Percentiles rank a stretch among this genome's conserved stretches.
phyloP scores from a whole-genome alignment of 495 filamentous ascomycete species.

The Neurospora sublineolata region DNA sequence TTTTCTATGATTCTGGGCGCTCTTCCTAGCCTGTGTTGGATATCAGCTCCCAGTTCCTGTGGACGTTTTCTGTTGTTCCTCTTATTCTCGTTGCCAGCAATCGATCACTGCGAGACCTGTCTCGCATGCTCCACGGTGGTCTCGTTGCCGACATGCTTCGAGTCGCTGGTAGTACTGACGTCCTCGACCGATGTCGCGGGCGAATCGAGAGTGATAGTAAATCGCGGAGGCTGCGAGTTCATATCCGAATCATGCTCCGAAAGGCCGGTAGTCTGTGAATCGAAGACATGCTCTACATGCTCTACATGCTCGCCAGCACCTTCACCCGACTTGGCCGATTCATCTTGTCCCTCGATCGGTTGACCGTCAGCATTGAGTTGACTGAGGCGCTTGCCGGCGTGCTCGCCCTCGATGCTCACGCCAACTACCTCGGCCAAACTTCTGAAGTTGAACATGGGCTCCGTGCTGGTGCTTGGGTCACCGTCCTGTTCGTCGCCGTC shows the following conservation, averaged over 20 bases:
- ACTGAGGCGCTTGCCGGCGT: slow-evolving; percentile 20
- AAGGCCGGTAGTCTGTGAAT: neutral
- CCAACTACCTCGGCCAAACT: slow-evolving; percentile 81
- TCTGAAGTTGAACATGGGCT: slow-evolving; percentile 85
- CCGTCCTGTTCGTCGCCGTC: slow-evolving; percentile 29
- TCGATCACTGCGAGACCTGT: slow-evolving; percentile 24
- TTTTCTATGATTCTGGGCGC: neutral
- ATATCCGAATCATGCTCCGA: slow-evolving; percentile 2
- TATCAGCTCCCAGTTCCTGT: neutral
- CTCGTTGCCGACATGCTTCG: slow-evolving; percentile 29
- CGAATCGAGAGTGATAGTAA: slow-evolving; percentile 32
- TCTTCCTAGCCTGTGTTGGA: neutral
- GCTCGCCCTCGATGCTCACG: slow-evolving; percentile 32
- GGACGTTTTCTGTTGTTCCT: neutral
- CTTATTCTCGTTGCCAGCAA: neutral
- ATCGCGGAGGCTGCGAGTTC: slow-evolving; percentile 16
- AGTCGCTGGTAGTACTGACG: slow-evolving; percentile 13
- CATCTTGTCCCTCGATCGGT: slow-evolving; percentile 2
- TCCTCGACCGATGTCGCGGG: slow-evolving; percentile 14
- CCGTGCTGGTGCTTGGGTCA: slow-evolving; percentile 44
- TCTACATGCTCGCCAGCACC: slow-evolving; percentile 1
- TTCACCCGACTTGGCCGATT: neutral
- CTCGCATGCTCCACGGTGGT: slow-evolving; percentile 17
- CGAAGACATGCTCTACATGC: slow-evolving; percentile 2
- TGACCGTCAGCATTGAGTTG: slow-evolving; percentile 14